Base-by-base conservation (phyloP, 805 yeast genomes). In the Metahyphopichia silvanorum region DNA sequence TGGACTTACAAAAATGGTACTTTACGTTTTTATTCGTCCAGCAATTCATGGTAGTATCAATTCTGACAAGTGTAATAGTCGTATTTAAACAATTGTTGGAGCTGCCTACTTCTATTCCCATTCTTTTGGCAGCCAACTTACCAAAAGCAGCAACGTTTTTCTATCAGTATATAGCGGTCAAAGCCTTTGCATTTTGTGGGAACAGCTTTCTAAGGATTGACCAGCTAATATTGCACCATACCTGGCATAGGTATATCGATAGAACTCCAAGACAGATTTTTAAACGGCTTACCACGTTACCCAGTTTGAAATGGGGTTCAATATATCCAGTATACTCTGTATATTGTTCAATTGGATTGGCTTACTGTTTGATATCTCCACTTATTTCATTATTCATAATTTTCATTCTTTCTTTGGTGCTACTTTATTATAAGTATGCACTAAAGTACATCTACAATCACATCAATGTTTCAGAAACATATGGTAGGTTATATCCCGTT, bases 71-170 rank as follows among this genome's bases (percentile, higher is more conserved):
- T 17, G 56, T 85, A 3, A 73, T 82, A 2, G 77, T 75, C 6
- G 67, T 86, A 0, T 55, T 82, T 27, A 77, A 78, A 40, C 78
- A 75, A 35, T 57, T 82, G 4, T 55, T 85, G 5, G 77, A 74
- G 38, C 80, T 75, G 43, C 96, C 96, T 1, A 76, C 79, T 0
- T 76, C 86, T 0, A 74, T 85, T 9, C 87, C 93, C 1, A 66
- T 76, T 5, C 55, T 86, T 33, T 64, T 87, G 16, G 95, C 95
- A 0, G 70, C 73, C 10, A 85, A 87, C 45, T 66, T 89, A 21
- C 96, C 96, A 0, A 84, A 83, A 49, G 84, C 95, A 16, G 82
- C 96, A 1, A 85, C 81, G 27, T 88, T 89, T 50, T 89, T 88
- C 60, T 81, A 81, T 53, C 83, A 89, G 3, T 86, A 82, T 48